These are phyloP conservation scores for Penicillium argentinense DNA, from an alignment of 495 filamentous ascomycete species.

Conservation along the genomic window DNA sequence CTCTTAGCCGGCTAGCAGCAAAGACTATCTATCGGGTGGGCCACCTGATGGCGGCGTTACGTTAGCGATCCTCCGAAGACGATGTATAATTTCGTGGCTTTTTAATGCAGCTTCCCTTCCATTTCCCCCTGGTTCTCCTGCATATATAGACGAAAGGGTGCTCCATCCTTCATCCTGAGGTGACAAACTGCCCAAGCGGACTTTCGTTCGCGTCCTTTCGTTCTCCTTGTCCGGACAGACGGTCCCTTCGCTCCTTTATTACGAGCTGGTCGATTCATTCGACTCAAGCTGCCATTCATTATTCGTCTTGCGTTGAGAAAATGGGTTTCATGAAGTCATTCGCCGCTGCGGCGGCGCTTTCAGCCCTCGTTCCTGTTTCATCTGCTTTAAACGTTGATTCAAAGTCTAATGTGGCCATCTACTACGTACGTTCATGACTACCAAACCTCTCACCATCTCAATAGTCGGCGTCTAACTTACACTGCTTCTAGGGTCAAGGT, in stretches of 20 bases:
- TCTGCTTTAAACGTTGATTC: slow-evolving; percentile 49
- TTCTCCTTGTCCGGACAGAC: slow-evolving; percentile 24
- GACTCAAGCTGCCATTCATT: slow-evolving; percentile 25
- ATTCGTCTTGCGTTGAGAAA: slow-evolving; percentile 23
- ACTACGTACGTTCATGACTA: slow-evolving; percentile 51
- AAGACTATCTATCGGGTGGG: too few species aligned
- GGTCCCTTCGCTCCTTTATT: slow-evolving; percentile 20
- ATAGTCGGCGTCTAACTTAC: slow-evolving; percentile 5
- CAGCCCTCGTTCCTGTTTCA: slow-evolving; percentile 29
- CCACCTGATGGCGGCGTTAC: too few species aligned
- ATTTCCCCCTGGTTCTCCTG: neutral
- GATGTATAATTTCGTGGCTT: neutral
- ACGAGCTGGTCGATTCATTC: slow-evolving; percentile 8
- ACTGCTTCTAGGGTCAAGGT: slow-evolving; percentile 49
- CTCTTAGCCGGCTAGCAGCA: neutral
- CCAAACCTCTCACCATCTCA: neutral
- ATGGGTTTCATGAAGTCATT: slow-evolving; percentile 34
- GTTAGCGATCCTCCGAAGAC: too few species aligned
- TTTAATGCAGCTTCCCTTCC: neutral
- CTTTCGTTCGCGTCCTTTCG: slow-evolving; percentile 43
- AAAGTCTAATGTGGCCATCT: slow-evolving; percentile 62
- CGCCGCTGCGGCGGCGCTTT: slow-evolving; percentile 28
- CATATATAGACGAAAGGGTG: neutral
- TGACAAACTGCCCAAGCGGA: neutral
- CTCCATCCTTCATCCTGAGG: neutral